Percentiles rank a stretch among this genome's conserved stretches.
Evolutionary conservation across 495 filamentous ascomycete species (phyloP).

Genomic region (Pseudomonodictys pantanalensis): DNA sequence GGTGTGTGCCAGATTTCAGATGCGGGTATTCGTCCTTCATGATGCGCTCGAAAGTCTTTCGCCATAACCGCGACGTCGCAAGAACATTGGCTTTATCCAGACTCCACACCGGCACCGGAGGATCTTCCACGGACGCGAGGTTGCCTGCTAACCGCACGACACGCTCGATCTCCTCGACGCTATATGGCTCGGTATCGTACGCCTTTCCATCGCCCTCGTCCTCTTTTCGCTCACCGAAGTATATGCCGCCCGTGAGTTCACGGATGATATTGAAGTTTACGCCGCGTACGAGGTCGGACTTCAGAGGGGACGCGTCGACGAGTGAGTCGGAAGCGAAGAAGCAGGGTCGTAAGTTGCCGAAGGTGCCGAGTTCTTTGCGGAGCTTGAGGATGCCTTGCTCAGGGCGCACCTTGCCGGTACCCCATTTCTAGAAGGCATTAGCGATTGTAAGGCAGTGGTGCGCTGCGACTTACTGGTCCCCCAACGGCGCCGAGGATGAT

Average conservation of each 20-base stretch:
- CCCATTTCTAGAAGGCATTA: conserved; percentile 67
- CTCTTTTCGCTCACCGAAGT: conserved; percentile 92
- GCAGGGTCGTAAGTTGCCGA: conserved; percentile 96
- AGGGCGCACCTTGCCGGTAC: conserved; percentile 80
- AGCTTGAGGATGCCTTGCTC: conserved; percentile 93
- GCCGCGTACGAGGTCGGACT: conserved; percentile 78
- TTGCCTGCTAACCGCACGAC: conserved; percentile 79
- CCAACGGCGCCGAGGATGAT: conserved; percentile 94
- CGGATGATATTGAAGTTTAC: conserved; percentile 94
- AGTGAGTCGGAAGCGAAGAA: conserved; percentile 91
- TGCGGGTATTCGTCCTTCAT: conserved; percentile 85
- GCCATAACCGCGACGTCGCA: conserved; percentile 85
- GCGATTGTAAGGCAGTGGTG: not conserved
- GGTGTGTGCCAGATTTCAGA: conserved; percentile 78
- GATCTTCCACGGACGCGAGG: conserved; percentile 75
- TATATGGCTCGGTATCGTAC: conserved; percentile 88
- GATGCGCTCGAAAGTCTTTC: conserved; percentile 79
- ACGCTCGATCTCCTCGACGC: conserved; percentile 81
- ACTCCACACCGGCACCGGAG: conserved; percentile 79
- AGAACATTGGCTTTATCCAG: conserved; percentile 98
- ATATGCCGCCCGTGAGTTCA: conserved; percentile 92
- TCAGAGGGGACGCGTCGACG: conserved; percentile 83
- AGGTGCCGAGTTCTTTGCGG: conserved; percentile 90
- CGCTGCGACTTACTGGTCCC: conserved; percentile 62
- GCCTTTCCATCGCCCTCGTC: conserved; percentile 76